Percentiles rank a stretch among this genome's conserved stretches.
Conservation (phyloP, 805 yeast genomes). For the Tetrapisispora arboricola region DNA sequence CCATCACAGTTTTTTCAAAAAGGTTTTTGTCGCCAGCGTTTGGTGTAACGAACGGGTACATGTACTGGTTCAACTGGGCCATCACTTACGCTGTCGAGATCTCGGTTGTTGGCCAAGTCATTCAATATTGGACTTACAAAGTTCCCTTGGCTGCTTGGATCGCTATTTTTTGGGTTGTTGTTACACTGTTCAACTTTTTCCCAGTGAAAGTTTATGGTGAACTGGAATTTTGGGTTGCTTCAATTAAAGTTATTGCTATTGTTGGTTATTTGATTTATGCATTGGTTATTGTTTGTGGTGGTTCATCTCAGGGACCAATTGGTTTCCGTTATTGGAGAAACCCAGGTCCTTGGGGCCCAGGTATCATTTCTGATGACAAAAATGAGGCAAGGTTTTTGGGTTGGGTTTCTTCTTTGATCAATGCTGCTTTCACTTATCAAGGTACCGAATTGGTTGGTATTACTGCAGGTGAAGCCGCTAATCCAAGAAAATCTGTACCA, state of each 20-base stretch:
- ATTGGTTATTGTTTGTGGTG: conserved; percentile 47
- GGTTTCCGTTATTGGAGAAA: conserved; percentile 56
- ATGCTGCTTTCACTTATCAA: conserved; percentile 50
- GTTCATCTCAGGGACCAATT: conserved; percentile 45
- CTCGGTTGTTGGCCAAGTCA: conserved; percentile 46
- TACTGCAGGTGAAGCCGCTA: conserved; percentile 50
- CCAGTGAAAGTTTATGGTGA: conserved; percentile 51
- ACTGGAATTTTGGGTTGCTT: conserved; percentile 48
- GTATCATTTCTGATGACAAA: conserved; percentile 32
- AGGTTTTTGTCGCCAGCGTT: conserved; percentile 53
- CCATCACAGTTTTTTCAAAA: conserved; percentile 55
- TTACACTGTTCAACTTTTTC: conserved; percentile 37
- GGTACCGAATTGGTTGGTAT: conserved; percentile 52
- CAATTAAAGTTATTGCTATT: conserved; percentile 43
- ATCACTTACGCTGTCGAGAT: conserved; percentile 55
- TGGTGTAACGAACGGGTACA: conserved; percentile 61
- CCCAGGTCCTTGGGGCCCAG: conserved; percentile 65
- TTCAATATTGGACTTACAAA: conserved; percentile 42
- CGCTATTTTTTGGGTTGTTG: conserved; percentile 39
- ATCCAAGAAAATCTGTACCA: conserved; percentile 62
- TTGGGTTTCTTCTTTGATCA: conserved; percentile 44
- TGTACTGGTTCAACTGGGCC: conserved; percentile 68
- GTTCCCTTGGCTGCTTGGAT: conserved; percentile 59
- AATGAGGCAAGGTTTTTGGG: conserved; percentile 41
- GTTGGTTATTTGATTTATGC: conserved; percentile 46